Evolutionary conservation across 331 rosid species (phyloP), one percentile per base, ranked within the genome.

Genomic region (Rosa hybrid): DNA sequence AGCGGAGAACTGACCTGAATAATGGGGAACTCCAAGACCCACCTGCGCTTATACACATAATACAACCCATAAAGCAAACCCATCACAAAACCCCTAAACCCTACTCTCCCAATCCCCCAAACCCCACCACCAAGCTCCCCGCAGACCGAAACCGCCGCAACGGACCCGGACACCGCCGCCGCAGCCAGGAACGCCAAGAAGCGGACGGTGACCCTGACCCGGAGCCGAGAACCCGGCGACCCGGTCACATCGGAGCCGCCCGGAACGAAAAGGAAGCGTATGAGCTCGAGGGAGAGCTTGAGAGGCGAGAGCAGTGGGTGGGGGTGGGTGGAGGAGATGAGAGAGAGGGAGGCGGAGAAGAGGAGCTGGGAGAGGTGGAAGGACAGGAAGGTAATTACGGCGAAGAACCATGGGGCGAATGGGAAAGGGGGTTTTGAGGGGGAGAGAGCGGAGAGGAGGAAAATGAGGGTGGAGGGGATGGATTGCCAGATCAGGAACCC

Each of bases 401-500:
- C 53, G 21, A 82, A 77, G 38, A 92, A 38, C 38, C 83, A 75
- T 25, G 88, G 87, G 23, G 78, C 45, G 27, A 76, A 81, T 8
- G 71, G 78, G 85, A 78, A 51, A 0, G 50, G 17, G 70, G 69
- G 20, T 50, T 56, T n/a, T 20, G 72, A 0, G 79, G 86, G 84
- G 71, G 78, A 62, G 79, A 89, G 84, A 77, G 76, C 87, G 83
- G 85, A 77, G 84, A 92, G 20, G 84, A 89, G 8, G 76, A 81
- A 94, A 45, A 93, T 72, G 81, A 86, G 16, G 27, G 94, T 59
- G 50, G 99, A 93, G 75, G 97, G 91, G 60, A 96, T 93, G 60
- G 90, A 93, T 77, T 96, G 99, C 99, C 99, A 96, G 74, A 96
- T 85, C 30, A 96, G 82, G 76, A 84, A 96, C 68, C 97, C 90